A percentile compares a stretch with the other conserved stretches of the same genome.
These are phyloP conservation scores for Mitragyna speciosa DNA, from an alignment of 257 asterid species.

Conservation along the genomic window DNA sequence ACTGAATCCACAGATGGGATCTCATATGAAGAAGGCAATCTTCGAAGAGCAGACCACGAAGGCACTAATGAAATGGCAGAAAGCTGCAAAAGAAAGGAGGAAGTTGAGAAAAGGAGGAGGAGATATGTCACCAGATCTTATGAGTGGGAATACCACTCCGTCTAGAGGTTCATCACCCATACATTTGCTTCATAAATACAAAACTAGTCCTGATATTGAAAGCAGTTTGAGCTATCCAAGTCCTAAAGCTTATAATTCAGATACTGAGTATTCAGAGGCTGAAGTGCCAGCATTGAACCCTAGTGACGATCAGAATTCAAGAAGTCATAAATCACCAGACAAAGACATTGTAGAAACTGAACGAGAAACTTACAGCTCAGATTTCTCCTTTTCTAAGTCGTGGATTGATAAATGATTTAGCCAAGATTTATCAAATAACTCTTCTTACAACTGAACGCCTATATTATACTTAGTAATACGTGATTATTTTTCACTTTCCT, in stretches of 20 bases:
- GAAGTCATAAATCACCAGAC: not conserved
- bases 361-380: not conserved
- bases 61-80: conserved; percentile 34
- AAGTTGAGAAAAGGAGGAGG: conserved; percentile 17
- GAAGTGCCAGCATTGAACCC: conserved; percentile 18
- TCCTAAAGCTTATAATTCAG: conserved; percentile 8
- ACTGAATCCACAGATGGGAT: conserved; percentile 26
- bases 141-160: conserved; percentile 12
- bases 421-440: not conserved
- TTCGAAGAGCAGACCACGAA: conserved; percentile 27
- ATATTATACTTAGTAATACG: too few species aligned
- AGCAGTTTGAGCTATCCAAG: conserved; percentile 15
- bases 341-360: conserved; percentile 2
- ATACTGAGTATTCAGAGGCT: conserved; percentile 14
- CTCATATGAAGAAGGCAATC: conserved; percentile 28
- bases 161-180: conserved; percentile 11
- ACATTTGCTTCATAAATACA: conserved; percentile 15
- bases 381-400: conserved; percentile 19
- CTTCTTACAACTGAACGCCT: not conserved
- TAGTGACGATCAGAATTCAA: conserved; percentile 20
- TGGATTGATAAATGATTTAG: not conserved
- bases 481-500: too few species aligned
- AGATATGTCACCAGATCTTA: conserved; percentile 3
- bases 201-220: conserved; percentile 10
- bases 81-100: conserved; percentile 24